Evolutionary conservation across 352 stramenopile species (phyloP).

Genomic region (Phytophthora tubulina): DNA sequence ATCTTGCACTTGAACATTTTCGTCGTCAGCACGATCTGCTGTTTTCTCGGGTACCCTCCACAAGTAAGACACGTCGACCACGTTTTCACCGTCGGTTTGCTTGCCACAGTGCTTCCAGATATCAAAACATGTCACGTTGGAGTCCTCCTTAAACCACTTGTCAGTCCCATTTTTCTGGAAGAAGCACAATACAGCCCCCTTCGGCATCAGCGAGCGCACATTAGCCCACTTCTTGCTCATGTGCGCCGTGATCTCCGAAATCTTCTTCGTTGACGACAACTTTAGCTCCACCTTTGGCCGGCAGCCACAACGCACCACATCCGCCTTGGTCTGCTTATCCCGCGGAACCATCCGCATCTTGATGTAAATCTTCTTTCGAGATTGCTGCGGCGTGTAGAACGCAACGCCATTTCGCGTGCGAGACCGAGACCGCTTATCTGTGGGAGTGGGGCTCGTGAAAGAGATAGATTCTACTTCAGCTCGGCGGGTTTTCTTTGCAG

Average conservation of each 20-base stretch:
- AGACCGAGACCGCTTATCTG: conserved; percentile 25
- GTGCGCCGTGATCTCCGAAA: conserved; percentile 79
- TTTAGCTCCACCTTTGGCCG: conserved; percentile 87
- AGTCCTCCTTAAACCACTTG: conserved; percentile 56
- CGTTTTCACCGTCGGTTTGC: conserved; percentile 67
- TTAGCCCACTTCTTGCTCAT: conserved; percentile 83
- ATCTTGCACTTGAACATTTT: conserved; percentile 25
- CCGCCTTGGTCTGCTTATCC: conserved; percentile 65
- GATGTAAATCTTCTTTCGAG: conserved; percentile 82
- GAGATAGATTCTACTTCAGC: conserved; percentile 24
- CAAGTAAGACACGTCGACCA: conserved; percentile 77
- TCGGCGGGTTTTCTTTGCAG: conserved; percentile 32
- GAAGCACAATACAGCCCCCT: conserved; percentile 55
- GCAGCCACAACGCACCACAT: conserved; percentile 56
- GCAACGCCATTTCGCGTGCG: conserved; percentile 35
- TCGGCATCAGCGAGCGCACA: conserved; percentile 43
- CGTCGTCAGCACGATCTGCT: conserved; percentile 3
- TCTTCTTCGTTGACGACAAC: conserved; percentile 79
- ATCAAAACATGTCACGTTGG: conserved; percentile 71
- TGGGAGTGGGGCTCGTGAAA: conserved; percentile 53
- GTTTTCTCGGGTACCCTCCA: conserved; percentile 44
- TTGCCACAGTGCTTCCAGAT: conserved; percentile 79
- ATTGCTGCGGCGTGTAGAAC: conserved; percentile 63
- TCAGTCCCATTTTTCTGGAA: conserved; percentile 58
- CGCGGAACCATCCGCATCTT: conserved; percentile 85